Evolutionary conservation across 305 asterid species (phyloP).

Genomic region (Ilex paraguariensis): DNA sequence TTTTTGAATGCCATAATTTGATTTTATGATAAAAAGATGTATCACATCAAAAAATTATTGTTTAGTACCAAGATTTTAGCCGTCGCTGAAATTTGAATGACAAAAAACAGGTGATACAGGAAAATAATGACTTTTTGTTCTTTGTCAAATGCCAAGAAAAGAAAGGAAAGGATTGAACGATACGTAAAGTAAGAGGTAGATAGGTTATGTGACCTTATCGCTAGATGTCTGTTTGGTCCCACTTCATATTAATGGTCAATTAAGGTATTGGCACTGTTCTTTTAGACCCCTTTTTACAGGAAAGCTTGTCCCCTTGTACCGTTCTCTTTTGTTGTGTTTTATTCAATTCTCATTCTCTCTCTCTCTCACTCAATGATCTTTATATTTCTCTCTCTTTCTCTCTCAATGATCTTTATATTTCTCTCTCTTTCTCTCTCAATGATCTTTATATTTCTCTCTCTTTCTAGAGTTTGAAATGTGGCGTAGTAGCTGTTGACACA

Average conservation of each 20-base stretch:
- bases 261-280: conserved; percentile 35
- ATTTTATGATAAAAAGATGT: too few relatives aligned
- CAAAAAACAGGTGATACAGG: neutral
- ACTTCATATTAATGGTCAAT: conserved; percentile 42
- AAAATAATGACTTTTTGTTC: neutral
- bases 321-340: neutral
- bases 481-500: too few relatives aligned
- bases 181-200: conserved; percentile 1
- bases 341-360: conserved; percentile 1
- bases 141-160: conserved; percentile 25
- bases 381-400: neutral
- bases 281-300: conserved; percentile 35
- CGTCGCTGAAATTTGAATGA: too few relatives aligned
- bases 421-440: neutral
- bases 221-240: conserved; percentile 37
- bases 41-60: too few relatives aligned
- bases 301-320: conserved; percentile 27
- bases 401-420: too few relatives aligned
- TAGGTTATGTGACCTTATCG: conserved; percentile 30
- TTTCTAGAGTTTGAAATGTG: too few relatives aligned
- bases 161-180: conserved; percentile 11
- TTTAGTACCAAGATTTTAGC: too few relatives aligned
- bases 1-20: too few relatives aligned
- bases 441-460: too few relatives aligned
- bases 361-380: neutral